Conservation (phyloP, 2,329 filamentous ascomycete genomes). For the Cercospora berteroae region DNA sequence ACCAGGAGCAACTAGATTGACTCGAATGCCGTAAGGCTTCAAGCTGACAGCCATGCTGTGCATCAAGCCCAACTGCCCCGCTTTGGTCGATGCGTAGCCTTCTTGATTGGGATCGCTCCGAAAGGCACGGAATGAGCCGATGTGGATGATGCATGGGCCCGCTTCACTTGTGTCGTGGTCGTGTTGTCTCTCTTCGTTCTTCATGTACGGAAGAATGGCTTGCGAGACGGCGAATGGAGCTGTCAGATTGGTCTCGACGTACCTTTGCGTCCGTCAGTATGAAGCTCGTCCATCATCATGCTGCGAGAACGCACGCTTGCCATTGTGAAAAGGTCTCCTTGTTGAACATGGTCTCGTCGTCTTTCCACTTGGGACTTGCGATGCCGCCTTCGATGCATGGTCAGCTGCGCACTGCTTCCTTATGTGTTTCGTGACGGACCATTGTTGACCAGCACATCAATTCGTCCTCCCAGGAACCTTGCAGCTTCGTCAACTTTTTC, state of each 20-base stretch:
- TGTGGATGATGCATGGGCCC: constrained; percentile 44
- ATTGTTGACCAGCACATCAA: constrained; percentile 45
- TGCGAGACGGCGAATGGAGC: constrained; percentile 35
- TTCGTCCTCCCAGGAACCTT: constrained; percentile 35
- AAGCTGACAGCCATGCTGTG: constrained; percentile 51
- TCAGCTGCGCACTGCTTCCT: too few relatives aligned
- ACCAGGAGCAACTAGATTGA: constrained; percentile 51
- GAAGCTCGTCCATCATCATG: not conserved
- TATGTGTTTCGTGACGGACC: constrained; percentile 11
- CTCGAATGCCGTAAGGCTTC: constrained; percentile 42
- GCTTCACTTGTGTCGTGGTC: constrained; percentile 20
- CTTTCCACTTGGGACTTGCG: constrained; percentile 36
- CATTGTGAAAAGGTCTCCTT: constrained; percentile 39
- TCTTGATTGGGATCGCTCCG: constrained; percentile 51
- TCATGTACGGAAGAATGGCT: constrained; percentile 35
- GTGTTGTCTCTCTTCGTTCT: constrained; percentile 18
- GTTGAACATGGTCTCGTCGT: constrained; percentile 36
- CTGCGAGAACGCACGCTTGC: constrained; percentile 29
- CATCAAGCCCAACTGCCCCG: constrained; percentile 49
- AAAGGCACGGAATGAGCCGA: constrained; percentile 50
- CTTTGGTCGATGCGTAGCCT: constrained; percentile 51
- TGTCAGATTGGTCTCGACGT: constrained; percentile 43
- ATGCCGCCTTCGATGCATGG: constrained; percentile 30
- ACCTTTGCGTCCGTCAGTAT: constrained; percentile 20
- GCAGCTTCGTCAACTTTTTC: constrained; percentile 34